Evolutionary conservation across 352 stramenopile species (phyloP).

Genomic region (Discostella stelligera): DNA sequence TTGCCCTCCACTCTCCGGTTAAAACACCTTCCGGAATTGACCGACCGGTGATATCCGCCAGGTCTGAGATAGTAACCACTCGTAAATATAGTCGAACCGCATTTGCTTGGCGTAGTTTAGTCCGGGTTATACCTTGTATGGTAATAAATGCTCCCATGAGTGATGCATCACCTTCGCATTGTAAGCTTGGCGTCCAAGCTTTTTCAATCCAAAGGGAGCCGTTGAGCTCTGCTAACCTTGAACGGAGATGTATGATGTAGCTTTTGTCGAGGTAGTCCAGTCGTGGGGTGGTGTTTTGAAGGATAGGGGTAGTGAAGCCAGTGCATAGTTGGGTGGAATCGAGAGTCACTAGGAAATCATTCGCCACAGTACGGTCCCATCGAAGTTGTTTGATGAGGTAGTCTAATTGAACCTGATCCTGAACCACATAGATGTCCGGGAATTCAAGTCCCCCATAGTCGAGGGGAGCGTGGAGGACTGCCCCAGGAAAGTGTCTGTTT

Average conservation of each 20-base stretch:
- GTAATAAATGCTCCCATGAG: constrained; percentile 6
- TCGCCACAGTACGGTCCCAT: constrained; percentile 13
- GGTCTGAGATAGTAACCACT: background rate
- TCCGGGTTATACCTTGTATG: background rate
- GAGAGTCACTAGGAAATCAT: constrained; percentile 9
- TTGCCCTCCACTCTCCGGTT: constrained; percentile 1
- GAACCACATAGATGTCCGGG: background rate
- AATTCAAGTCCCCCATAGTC: constrained; percentile 21
- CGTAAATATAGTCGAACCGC: background rate
- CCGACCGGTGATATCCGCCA: background rate
- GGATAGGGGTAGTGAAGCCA: constrained; percentile 3
- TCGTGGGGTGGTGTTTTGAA: background rate
- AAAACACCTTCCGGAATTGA: constrained; percentile 5
- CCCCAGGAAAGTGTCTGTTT: constrained; percentile 9
- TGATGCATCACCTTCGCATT: constrained; percentile 1
- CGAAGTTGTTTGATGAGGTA: constrained; percentile 14
- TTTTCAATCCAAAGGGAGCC: constrained; percentile 16
- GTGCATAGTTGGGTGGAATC: constrained; percentile 5
- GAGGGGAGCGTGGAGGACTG: constrained; percentile 6
- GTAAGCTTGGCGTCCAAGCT: constrained; percentile 5
- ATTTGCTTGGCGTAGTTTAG: background rate
- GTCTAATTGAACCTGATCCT: constrained; percentile 11
- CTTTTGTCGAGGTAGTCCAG: constrained; percentile 5
- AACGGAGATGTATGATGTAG: background rate
- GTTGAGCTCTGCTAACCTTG: background rate